These are phyloP conservation scores for Opeltia flavorubescens DNA, from an alignment of 495 filamentous ascomycete species.

Conservation along the genomic window DNA sequence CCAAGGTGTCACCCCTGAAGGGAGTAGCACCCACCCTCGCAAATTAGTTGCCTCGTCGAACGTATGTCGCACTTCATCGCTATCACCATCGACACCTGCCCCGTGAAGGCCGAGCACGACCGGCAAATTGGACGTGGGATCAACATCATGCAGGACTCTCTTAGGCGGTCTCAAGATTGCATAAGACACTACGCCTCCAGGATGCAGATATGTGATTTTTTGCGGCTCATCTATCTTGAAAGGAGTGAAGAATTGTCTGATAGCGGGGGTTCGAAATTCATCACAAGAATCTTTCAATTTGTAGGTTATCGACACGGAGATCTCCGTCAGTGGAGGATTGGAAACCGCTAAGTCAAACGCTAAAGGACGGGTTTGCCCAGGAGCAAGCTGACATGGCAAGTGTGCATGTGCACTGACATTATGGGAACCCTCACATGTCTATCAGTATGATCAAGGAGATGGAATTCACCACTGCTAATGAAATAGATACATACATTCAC, in stretches of 20 bases:
- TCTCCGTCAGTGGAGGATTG: neutral
- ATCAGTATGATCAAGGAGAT: conserved; percentile 6
- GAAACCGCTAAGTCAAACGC: conserved; percentile 15
- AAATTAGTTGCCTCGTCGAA: conserved; percentile 36
- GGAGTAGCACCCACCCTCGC: conserved; percentile 43
- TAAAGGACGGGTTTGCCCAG: conserved; percentile 30
- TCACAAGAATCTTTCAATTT: neutral
- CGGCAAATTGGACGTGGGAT: conserved; percentile 18
- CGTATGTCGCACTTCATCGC: conserved; percentile 27
- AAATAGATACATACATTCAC: conserved; percentile 21
- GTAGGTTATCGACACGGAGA: conserved; percentile 6
- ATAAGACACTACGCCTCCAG: conserved; percentile 43
- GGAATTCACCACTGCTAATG: neutral
- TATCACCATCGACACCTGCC: conserved; percentile 42
- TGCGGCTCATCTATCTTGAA: conserved; percentile 29
- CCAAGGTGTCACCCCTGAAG: conserved; percentile 46
- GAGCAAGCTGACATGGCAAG: conserved; percentile 19
- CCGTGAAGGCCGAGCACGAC: conserved; percentile 39
- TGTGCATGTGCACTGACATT: conserved; percentile 12
- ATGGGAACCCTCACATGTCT: conserved; percentile 2
- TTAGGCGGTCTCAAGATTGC: conserved; percentile 41
- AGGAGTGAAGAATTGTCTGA: neutral
- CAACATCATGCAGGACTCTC: conserved; percentile 19
- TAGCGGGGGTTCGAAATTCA: neutral
- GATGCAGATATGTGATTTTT: conserved; percentile 43